Percentiles rank a stretch among this genome's conserved stretches.
Evolutionary conservation across 352 stramenopile species (phyloP).

Genomic region (Elongisporangium prolatum): DNA sequence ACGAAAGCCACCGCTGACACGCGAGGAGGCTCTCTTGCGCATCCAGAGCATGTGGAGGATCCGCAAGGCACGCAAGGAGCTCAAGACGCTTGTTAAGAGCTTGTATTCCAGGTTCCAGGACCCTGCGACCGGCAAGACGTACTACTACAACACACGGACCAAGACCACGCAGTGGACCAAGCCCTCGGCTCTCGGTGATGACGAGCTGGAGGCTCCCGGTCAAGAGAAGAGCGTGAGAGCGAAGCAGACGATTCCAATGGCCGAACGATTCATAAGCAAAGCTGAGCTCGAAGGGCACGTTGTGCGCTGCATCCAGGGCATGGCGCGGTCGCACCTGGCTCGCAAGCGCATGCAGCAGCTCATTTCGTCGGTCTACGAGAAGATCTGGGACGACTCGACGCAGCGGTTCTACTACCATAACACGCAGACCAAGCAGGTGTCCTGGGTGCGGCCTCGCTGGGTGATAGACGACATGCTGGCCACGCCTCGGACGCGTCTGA

Average conservation of each 20-base stretch:
- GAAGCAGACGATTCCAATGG: neutral
- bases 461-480: conserved; percentile 58
- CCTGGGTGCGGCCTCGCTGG: conserved; percentile 63
- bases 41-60: conserved; percentile 80
- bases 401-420: conserved; percentile 81
- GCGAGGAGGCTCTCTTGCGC: conserved; percentile 48
- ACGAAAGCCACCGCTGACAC: conserved; percentile 35
- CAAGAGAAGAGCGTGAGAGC: conserved; percentile 1
- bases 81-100: conserved; percentile 48
- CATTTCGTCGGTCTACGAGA: conserved; percentile 75
- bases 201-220: conserved; percentile 8
- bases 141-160: conserved; percentile 80
- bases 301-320: conserved; percentile 43
- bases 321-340: conserved; percentile 44
- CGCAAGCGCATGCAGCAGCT: conserved; percentile 44
- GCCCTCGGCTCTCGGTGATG: conserved; percentile 31
- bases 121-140: conserved; percentile 49
- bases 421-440: conserved; percentile 57
- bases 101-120: conserved; percentile 63
- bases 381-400: conserved; percentile 57
- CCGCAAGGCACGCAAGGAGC: conserved; percentile 59
- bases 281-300: conserved; percentile 26
- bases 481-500: conserved; percentile 39
- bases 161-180: conserved; percentile 68
- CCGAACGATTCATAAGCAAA: conserved; percentile 10